These are phyloP conservation scores for Rostrohypoxylon terebratum DNA, from an alignment of 495 filamentous ascomycete genomes.

Conservation along the genomic window DNA sequence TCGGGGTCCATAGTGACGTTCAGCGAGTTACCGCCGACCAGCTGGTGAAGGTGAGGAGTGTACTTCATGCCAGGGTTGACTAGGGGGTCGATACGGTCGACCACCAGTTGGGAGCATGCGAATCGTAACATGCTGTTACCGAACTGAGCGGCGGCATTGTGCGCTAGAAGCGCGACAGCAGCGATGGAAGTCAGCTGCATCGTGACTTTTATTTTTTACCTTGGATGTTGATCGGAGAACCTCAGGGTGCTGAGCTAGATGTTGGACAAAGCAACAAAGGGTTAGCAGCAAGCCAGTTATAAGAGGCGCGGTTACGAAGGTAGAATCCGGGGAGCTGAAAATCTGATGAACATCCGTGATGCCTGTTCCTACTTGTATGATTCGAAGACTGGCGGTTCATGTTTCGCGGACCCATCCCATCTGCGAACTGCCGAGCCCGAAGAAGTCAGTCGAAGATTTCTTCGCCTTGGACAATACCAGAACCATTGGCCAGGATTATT, in stretches of 20 bases:
- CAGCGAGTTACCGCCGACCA: constrained; percentile 73
- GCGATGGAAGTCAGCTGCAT: constrained; percentile 65
- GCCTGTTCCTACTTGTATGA: constrained; percentile 45
- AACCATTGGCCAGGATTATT: constrained; percentile 53
- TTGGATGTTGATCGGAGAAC: constrained; percentile 22
- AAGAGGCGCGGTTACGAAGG: constrained; percentile 29
- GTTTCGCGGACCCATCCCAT: constrained; percentile 38
- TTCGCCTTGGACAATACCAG: constrained; percentile 53
- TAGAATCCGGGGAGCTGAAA: constrained; percentile 44
- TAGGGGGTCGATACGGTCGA: constrained; percentile 64
- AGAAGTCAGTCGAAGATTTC: constrained; percentile 53
- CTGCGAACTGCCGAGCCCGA: constrained; percentile 59
- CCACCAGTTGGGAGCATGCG: constrained; percentile 68
- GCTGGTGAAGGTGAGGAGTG: constrained; percentile 65
- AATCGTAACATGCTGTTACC: constrained; percentile 65
- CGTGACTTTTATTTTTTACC: constrained; percentile 49
- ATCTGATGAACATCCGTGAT: constrained; percentile 38
- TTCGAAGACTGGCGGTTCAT: constrained; percentile 15
- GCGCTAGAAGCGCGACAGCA: constrained; percentile 61
- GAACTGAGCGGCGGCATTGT: constrained; percentile 59
- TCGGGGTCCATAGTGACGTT: constrained; percentile 73
- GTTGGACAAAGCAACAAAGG: constrained; percentile 17
- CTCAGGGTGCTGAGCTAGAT: constrained; percentile 18
- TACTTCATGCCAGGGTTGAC: constrained; percentile 64
- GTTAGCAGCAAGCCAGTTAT: constrained; percentile 7